Evolutionary conservation across 805 yeast genomes (phyloP).

Genomic region (Clavispora santaluciae): DNA sequence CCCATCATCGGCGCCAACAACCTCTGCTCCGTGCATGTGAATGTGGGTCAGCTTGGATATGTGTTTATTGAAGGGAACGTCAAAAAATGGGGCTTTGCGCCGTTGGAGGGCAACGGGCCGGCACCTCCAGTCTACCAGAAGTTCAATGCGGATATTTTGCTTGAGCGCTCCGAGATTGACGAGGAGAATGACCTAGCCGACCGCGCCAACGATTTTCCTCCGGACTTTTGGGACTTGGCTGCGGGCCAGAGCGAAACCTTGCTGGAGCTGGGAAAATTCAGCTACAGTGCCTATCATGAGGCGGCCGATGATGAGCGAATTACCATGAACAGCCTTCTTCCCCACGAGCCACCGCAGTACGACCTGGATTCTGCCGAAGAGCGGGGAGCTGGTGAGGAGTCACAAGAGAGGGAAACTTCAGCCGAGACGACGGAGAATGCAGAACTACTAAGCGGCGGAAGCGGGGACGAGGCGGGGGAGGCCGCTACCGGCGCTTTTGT

Average conservation of each 20-base stretch:
- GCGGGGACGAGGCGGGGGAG: no score
- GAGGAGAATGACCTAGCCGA: slow-evolving; percentile 44
- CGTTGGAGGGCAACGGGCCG: slow-evolving; percentile 77
- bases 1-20: slow-evolving; percentile 90
- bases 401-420: neutral
- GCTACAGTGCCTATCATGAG: slow-evolving; percentile 39
- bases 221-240: slow-evolving; percentile 41
- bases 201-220: slow-evolving; percentile 49
- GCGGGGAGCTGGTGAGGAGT: neutral
- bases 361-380: slow-evolving; percentile 4
- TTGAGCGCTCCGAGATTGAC: slow-evolving; percentile 60
- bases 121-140: slow-evolving; percentile 93
- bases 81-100: slow-evolving; percentile 95
- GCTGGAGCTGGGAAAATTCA: slow-evolving; percentile 26
- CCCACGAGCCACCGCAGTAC: slow-evolving; percentile 38
- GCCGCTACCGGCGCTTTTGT: no score
- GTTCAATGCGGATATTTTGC: slow-evolving; percentile 68
- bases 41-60: slow-evolving; percentile 84
- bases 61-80: slow-evolving; percentile 91
- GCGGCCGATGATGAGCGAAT: slow-evolving; percentile 38
- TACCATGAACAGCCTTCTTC: slow-evolving; percentile 34
- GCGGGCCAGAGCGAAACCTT: slow-evolving; percentile 8
- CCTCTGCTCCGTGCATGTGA: slow-evolving; percentile 78
- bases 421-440: neutral
- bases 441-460: neutral